Evolutionary conservation across 2,329 filamentous ascomycete genomes (phyloP).

Genomic region (Basipetospora chlamydospora): DNA sequence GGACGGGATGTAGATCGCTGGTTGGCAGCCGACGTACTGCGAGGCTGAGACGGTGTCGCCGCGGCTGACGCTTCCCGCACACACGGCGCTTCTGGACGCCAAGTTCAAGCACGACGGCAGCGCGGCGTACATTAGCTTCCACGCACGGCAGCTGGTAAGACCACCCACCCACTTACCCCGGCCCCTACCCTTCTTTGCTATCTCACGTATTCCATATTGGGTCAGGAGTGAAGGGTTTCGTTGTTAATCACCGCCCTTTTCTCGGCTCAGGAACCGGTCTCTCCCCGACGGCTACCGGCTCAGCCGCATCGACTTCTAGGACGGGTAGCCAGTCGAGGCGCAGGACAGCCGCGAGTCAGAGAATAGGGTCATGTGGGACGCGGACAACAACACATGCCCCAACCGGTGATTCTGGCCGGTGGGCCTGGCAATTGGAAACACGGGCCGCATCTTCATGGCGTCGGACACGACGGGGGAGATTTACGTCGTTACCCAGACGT

Average conservation of each 20-base stretch:
- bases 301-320: constrained; percentile 19
- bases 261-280: constrained; percentile 19
- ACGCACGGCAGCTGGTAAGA: constrained; percentile 43
- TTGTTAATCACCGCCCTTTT: background rate
- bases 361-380: constrained; percentile 33
- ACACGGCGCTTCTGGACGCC: constrained; percentile 51
- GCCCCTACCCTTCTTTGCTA: background rate
- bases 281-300: constrained; percentile 24
- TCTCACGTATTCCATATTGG: too few species aligned
- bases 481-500: constrained; percentile 23
- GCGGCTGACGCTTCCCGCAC: constrained; percentile 43
- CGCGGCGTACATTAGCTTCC: constrained; percentile 46
- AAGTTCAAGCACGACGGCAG: constrained; percentile 41
- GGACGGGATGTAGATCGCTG: background rate
- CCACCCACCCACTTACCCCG: background rate
- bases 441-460: constrained; percentile 35
- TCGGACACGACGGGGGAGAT: constrained; percentile 41
- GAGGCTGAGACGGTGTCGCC: constrained; percentile 39
- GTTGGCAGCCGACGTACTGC: constrained; percentile 1
- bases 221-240: constrained; percentile 1
- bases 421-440: constrained; percentile 24
- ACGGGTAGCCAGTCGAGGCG: constrained; percentile 19
- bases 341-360: constrained; percentile 24
- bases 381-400: constrained; percentile 28
- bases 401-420: constrained; percentile 36